phyloP scores from a whole-genome alignment of 768 basidiomycete species.

The Lentinula detonsa region DNA sequence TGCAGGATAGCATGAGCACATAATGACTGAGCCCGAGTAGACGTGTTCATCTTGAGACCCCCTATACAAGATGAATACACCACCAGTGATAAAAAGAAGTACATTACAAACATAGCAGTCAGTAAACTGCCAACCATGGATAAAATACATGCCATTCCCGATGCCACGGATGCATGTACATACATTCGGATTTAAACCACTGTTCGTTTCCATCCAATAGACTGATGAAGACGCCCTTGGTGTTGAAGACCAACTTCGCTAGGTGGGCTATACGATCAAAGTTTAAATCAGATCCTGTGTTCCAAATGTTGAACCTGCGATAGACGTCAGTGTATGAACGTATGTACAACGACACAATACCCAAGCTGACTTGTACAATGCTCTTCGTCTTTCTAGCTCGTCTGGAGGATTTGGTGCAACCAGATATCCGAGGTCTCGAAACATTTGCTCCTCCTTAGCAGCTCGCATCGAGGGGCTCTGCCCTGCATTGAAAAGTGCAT shows the following conservation, averaged over 20 bases:
- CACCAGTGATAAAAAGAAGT: constrained; percentile 2
- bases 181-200: constrained; percentile 89
- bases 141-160: not conserved
- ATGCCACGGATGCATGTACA: constrained; percentile 15
- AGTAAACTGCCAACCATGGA: not conserved
- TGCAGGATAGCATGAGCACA: constrained; percentile 82
- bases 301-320: constrained; percentile 80
- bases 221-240: constrained; percentile 78
- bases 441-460: constrained; percentile 66
- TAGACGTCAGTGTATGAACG: not conserved
- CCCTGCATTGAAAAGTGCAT: not conserved
- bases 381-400: constrained; percentile 75
- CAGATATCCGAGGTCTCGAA: constrained; percentile 59
- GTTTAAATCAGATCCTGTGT: constrained; percentile 80
- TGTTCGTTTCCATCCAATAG: constrained; percentile 82
- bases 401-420: constrained; percentile 81
- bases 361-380: constrained; percentile 69
- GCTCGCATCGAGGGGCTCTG: constrained; percentile 31
- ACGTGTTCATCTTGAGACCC: constrained; percentile 34
- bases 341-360: not conserved
- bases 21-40: constrained; percentile 60
- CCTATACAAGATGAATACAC: constrained; percentile 21
- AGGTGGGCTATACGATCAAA: constrained; percentile 94
- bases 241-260: constrained; percentile 88
- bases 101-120: not conserved